phyloP scores from a whole-genome alignment of 177 flowering plant species.

The Tripterygium wilfordii region DNA sequence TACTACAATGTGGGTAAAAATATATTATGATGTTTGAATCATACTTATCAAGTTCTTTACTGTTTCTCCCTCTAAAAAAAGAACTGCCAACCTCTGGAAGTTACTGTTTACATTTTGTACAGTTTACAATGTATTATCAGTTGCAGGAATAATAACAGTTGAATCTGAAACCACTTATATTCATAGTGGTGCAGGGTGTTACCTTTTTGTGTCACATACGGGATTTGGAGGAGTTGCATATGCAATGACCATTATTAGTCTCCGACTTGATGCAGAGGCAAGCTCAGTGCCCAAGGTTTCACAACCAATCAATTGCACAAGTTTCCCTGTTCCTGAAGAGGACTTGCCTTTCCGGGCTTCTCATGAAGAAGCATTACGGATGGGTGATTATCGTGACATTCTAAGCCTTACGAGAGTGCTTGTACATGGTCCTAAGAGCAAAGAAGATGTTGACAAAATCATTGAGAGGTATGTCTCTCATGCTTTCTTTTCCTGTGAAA shows the following conservation, averaged over 20 bases:
- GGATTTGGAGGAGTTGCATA: slow-evolving; percentile 94
- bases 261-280: slow-evolving; percentile 52
- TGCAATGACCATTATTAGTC: slow-evolving; percentile 89
- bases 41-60: too few relatives aligned
- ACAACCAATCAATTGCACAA: slow-evolving; percentile 16
- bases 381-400: slow-evolving; percentile 88
- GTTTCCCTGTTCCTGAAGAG: slow-evolving; percentile 20
- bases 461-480: slow-evolving; percentile 59
- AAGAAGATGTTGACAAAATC: slow-evolving; percentile 69
- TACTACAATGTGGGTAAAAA: too few relatives aligned
- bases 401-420: slow-evolving; percentile 91
- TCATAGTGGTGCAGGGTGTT: slow-evolving; percentile 73
- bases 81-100: too few relatives aligned
- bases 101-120: too few relatives aligned
- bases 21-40: too few relatives aligned
- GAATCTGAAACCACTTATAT: slow-evolving; percentile 3
- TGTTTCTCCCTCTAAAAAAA: too few relatives aligned
- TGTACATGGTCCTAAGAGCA: slow-evolving; percentile 78
- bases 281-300: slow-evolving; percentile 21
- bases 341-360: slow-evolving; percentile 24
- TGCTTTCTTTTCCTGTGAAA: neutral
- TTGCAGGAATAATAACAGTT: neutral
- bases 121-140: too few relatives aligned
- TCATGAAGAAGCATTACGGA: slow-evolving; percentile 54
- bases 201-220: slow-evolving; percentile 89